phyloP scores from a whole-genome alignment of 345 rosid species.

The Rhodamnia rubescens region DNA sequence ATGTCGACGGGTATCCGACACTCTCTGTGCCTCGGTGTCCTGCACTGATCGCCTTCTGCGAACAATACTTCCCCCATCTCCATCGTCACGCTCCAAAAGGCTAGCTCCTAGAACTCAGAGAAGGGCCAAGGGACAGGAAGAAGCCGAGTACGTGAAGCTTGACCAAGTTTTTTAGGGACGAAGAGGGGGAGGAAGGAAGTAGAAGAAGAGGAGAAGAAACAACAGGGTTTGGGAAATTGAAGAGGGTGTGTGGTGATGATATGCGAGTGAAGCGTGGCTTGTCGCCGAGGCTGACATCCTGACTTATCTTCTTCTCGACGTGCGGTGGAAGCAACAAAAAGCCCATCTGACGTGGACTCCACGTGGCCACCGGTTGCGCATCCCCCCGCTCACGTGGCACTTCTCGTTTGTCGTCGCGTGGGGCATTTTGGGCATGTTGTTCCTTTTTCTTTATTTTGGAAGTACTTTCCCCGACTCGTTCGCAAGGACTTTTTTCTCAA shows the following conservation, averaged over 20 bases:
- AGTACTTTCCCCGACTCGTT: neutral
- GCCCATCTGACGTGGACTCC: neutral
- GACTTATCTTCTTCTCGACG: constrained; percentile 12
- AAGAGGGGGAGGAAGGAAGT: neutral
- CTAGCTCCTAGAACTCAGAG: neutral
- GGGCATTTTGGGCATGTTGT: neutral
- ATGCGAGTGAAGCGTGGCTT: constrained; percentile 3
- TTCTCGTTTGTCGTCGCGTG: neutral
- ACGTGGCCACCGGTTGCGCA: neutral
- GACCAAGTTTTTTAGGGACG: neutral
- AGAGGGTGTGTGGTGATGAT: neutral
- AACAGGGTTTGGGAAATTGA: neutral
- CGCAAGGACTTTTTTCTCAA: neutral
- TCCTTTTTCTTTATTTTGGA: neutral
- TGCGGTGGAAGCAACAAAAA: constrained; percentile 13
- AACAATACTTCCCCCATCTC: constrained; percentile 1
- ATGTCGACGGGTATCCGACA: constrained; percentile 21
- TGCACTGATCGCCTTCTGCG: constrained; percentile 20
- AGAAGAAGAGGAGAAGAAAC: neutral
- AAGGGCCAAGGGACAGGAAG: neutral
- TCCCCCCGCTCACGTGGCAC: neutral
- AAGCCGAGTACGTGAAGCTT: neutral
- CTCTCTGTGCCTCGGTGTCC: constrained; percentile 40
- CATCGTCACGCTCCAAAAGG: neutral
- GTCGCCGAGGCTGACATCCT: constrained; percentile 13